Base-by-base conservation (phyloP, 2,329 filamentous ascomycete genomes). In the Bipolaris cookei region DNA sequence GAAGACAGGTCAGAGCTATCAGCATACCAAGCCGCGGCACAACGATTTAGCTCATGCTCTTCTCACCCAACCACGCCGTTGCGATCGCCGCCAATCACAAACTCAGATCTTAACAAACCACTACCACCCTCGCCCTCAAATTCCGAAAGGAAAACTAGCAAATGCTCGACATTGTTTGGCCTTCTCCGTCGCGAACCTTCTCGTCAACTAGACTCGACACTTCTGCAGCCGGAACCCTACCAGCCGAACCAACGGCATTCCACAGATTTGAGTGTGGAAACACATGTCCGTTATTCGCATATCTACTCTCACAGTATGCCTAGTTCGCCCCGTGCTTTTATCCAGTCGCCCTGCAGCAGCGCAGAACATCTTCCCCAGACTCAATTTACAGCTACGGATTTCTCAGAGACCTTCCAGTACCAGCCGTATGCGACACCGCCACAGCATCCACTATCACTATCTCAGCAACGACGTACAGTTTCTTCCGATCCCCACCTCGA, bases 301-400 rank as follows among this genome's bases (percentile, higher is more conserved):
- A 59, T 59, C 18, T 66, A 70, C 49, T 73, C 70, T 48, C 69
- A 66, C 14, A 76, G 74, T 59, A 75, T 76, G 72, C 73, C 74
- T 8, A 70, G 54, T 50, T 74, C 73, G 6, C 74, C 74, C 13
- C 62, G 63, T 38, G 61, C 55, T 43, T 65, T 64, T 51, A 45
- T 44, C 28, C 59, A 68, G 13, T 45, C 54, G 14, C 43, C 50
- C 20, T 20, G 44, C 39, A 62, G 43, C 21, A 54, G 62, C 48
- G 56, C 62, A n/a, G 45, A 54, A 23, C 34, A 50, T 23, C 48
- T 66, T 48, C 55, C 61, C 48, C 70, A 67, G 20, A 56, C 67
- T 4, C 62, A 67, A 13, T 71, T 71, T 28, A 62, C 73, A 14
- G 57, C 63, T 10, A 59, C 62, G 7, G 43, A 68, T 21, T 64